Conservation (phyloP, 441 rosid species). For the Hura crepitans region DNA sequence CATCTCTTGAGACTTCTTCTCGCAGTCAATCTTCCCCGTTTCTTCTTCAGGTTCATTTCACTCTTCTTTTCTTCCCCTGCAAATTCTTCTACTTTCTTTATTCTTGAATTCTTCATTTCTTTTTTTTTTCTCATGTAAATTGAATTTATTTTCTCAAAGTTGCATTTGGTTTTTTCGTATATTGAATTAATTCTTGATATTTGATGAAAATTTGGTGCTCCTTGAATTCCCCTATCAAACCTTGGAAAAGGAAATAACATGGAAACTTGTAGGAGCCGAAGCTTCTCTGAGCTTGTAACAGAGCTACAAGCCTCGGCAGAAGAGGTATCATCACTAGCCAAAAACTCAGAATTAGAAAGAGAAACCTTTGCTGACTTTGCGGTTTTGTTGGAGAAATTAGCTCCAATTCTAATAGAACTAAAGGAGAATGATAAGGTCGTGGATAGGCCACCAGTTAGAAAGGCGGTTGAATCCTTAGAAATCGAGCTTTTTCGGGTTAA, state of each 20-base stretch:
- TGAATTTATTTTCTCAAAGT: too few species aligned
- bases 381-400: conserved; percentile 43
- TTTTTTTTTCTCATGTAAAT: too few species aligned
- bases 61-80: conserved; percentile 14
- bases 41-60: conserved; percentile 20
- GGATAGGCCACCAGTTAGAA: conserved; percentile 41
- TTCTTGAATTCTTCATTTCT: too few species aligned
- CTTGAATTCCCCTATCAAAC: neutral
- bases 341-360: conserved; percentile 29
- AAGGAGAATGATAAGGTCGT: conserved; percentile 25
- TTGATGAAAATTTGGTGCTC: neutral
- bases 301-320: conserved; percentile 36
- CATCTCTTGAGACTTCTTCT: neutral
- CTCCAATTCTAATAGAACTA: conserved; percentile 37
- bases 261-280: conserved; percentile 27
- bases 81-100: neutral
- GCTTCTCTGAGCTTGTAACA: conserved; percentile 35
- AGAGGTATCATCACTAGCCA: conserved; percentile 37
- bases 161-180: too few species aligned
- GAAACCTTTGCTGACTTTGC: conserved; percentile 42
- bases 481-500: conserved; percentile 41
- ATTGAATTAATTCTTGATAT: neutral
- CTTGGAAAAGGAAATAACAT: neutral
- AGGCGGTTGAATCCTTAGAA: conserved; percentile 42
- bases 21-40: neutral